Evolutionary conservation across 139 green algal species (phyloP).

Genomic region (Ettlia oleoabundans): DNA sequence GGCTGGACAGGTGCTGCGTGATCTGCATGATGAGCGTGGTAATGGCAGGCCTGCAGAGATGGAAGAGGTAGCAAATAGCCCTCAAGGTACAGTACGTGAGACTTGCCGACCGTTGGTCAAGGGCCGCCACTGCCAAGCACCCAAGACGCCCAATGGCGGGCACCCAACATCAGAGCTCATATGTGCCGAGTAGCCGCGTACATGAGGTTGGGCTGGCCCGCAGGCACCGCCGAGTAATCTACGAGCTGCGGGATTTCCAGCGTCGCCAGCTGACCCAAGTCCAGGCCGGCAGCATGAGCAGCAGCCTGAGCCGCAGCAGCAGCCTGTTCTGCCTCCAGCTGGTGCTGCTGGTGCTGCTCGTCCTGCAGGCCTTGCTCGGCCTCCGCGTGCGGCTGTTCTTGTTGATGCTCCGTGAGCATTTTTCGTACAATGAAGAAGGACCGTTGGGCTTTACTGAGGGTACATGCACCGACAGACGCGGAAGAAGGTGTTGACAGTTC

Average conservation of each 20-base stretch:
- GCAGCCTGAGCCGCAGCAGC: not conserved
- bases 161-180: no score
- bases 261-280: not conserved
- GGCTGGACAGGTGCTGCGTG: slow-evolving; percentile 26
- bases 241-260: slow-evolving; percentile 10
- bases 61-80: not conserved
- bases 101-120: no score
- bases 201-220: not conserved
- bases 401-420: not conserved
- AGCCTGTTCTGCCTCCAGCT: not conserved
- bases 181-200: not conserved
- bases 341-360: no score
- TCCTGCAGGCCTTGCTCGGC: not conserved
- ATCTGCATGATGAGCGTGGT: slow-evolving; percentile 27
- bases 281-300: not conserved
- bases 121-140: no score
- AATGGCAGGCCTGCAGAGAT: slow-evolving; percentile 34
- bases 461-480: no score
- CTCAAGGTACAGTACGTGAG: no score
- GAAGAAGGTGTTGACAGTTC: no score
- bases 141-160: no score
- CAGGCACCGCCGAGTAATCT: not conserved
- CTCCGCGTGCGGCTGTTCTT: not conserved
- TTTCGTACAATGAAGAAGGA: not conserved
- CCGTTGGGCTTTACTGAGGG: no score